Conservation (phyloP, 2,329 filamentous ascomycete species). For the Pseudogymnoascus sp. region DNA sequence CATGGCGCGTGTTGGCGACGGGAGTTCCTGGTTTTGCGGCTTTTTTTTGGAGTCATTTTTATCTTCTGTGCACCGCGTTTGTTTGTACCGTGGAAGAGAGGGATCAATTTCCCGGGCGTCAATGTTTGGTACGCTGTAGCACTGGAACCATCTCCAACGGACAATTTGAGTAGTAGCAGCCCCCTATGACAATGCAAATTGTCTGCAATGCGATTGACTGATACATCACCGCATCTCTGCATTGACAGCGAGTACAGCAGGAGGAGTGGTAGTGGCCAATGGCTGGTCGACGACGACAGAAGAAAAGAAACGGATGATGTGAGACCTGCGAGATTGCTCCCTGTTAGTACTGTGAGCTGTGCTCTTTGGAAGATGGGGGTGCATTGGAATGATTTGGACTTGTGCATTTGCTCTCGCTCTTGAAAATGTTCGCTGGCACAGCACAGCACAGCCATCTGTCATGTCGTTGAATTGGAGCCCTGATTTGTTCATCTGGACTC, state of each 20-base stretch:
- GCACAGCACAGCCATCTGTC: background rate
- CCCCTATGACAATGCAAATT: background rate
- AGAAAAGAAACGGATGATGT: background rate
- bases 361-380: background rate
- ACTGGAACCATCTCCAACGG: background rate
- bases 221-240: background rate
- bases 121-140: background rate
- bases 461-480: background rate
- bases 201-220: background rate
- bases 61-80: background rate
- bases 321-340: background rate
- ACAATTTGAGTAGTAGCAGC: background rate
- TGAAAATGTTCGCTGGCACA: background rate
- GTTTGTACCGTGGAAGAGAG: background rate
- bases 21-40: background rate
- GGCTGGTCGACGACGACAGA: background rate
- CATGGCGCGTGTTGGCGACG: conserved; percentile 1
- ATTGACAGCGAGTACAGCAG: background rate
- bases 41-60: background rate
- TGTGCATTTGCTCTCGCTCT: background rate
- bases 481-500: background rate
- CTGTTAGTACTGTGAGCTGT: background rate
- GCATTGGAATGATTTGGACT: background rate
- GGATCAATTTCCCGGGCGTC: background rate
- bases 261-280: background rate